Conservation (phyloP, 73 alveolate genomes). For the Paraurostyla sp. region DNA sequence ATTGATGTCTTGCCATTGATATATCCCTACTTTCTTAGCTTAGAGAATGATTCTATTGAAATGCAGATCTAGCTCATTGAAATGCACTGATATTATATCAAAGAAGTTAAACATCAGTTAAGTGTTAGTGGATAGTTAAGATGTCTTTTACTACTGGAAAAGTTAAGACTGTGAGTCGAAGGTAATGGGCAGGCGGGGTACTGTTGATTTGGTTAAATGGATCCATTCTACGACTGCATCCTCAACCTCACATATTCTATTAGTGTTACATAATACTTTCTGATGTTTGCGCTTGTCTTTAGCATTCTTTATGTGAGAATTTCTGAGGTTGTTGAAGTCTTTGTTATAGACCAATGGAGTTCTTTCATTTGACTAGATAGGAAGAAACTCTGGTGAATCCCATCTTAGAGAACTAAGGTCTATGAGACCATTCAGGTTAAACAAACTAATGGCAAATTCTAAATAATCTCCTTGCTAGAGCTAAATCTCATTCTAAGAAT, state of each 20-base stretch:
- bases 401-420: neutral
- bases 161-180: too few relatives aligned
- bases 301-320: too few relatives aligned
- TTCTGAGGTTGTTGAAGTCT: neutral
- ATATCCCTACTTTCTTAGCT: slow-evolving; percentile 1
- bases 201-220: neutral
- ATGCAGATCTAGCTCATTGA: slow-evolving; percentile 19
- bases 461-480: neutral
- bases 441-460: slow-evolving; percentile 1
- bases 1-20: too few relatives aligned
- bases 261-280: slow-evolving; percentile 54
- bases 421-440: neutral
- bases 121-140: too few relatives aligned
- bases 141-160: too few relatives aligned
- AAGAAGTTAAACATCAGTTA: neutral
- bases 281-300: slow-evolving; percentile 28
- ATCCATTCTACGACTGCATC: slow-evolving; percentile 78
- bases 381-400: neutral
- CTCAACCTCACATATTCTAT: slow-evolving; percentile 72
- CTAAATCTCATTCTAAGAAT: slow-evolving; percentile 15
- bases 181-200: neutral
- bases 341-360: neutral
- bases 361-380: neutral
- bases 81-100: neutral
- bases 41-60: neutral